Evolutionary conservation across 2,329 filamentous ascomycete species (phyloP).

Genomic region (Claviceps sp.): DNA sequence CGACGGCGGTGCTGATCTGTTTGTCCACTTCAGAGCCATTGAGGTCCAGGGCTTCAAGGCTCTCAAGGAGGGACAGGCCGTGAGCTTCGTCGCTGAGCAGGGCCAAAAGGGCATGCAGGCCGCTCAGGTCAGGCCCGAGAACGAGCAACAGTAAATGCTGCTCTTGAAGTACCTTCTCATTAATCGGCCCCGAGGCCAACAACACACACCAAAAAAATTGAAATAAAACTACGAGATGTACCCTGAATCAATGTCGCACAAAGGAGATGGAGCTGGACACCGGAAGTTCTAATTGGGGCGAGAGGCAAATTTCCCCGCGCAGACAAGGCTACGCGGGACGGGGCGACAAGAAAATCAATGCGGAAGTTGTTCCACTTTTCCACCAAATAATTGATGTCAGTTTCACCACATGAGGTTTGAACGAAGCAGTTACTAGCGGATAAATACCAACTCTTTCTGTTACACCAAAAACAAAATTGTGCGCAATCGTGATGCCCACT

Average conservation of each 20-base stretch:
- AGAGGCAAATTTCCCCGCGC: not conserved
- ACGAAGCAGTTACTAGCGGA: slow-evolving; percentile 3
- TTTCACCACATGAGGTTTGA: slow-evolving; percentile 1
- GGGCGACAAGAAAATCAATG: not conserved
- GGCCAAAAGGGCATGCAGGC: slow-evolving; percentile 10
- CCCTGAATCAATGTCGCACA: not conserved
- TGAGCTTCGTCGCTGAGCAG: slow-evolving; percentile 7
- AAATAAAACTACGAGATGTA: not conserved
- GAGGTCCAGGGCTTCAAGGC: slow-evolving; percentile 8
- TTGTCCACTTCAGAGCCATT: slow-evolving; percentile 10
- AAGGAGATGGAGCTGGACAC: not conserved
- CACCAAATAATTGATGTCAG: slow-evolving; percentile 3
- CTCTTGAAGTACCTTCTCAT: not conserved
- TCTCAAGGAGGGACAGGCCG: slow-evolving; percentile 9
- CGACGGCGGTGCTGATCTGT: slow-evolving; percentile 5
- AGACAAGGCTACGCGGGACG: not conserved
- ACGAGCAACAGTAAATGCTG: not conserved
- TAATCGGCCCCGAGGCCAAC: not conserved
- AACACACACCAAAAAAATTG: not conserved
- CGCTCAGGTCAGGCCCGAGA: slow-evolving; percentile 13
- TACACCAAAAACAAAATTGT: not conserved
- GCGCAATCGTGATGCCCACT: not conserved
- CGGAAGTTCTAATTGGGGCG: not conserved
- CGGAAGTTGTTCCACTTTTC: slow-evolving; percentile 3
- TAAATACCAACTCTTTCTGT: slow-evolving; percentile 3